phyloP scores from a whole-genome alignment of 352 stramenopile genomes.

The Lagenidium giganteum region DNA sequence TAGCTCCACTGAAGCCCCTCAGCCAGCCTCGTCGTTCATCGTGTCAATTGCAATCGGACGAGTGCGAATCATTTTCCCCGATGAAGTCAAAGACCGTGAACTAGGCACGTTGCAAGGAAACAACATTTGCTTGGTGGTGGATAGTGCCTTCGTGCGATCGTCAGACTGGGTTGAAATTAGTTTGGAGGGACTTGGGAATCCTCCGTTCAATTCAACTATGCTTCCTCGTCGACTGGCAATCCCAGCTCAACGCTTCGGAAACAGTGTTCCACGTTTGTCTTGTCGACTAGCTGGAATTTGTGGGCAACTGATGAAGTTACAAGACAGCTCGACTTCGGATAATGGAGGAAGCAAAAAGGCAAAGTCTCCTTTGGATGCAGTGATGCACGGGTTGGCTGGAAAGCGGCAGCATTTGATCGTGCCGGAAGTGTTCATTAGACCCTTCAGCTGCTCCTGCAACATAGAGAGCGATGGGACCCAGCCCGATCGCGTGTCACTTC shows the following conservation, averaged over 20 bases:
- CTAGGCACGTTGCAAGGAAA: too few species aligned
- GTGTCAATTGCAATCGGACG: slow-evolving; percentile 30
- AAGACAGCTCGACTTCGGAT: too few species aligned
- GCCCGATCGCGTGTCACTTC: too few species aligned
- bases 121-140: slow-evolving; percentile 40
- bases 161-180: slow-evolving; percentile 42
- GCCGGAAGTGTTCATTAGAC: slow-evolving; percentile 35
- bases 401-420: neutral
- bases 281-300: slow-evolving; percentile 48
- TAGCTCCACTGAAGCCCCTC: too few species aligned
- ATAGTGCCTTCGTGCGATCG: slow-evolving; percentile 37
- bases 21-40: too few species aligned
- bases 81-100: too few species aligned
- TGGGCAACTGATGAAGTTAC: too few species aligned
- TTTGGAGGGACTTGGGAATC: slow-evolving; percentile 69
- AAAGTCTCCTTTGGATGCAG: slow-evolving; percentile 21
- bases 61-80: slow-evolving; percentile 48
- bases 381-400: slow-evolving; percentile 8
- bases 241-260: slow-evolving; percentile 42
- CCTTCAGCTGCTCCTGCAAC: slow-evolving; percentile 38
- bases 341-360: too few species aligned
- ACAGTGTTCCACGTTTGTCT: slow-evolving; percentile 29
- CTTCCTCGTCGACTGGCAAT: slow-evolving; percentile 39
- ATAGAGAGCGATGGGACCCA: slow-evolving; percentile 39
- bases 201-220: slow-evolving; percentile 69